Base-by-base conservation (phyloP, 257 asterid genomes). In the Solanum chilense region DNA sequence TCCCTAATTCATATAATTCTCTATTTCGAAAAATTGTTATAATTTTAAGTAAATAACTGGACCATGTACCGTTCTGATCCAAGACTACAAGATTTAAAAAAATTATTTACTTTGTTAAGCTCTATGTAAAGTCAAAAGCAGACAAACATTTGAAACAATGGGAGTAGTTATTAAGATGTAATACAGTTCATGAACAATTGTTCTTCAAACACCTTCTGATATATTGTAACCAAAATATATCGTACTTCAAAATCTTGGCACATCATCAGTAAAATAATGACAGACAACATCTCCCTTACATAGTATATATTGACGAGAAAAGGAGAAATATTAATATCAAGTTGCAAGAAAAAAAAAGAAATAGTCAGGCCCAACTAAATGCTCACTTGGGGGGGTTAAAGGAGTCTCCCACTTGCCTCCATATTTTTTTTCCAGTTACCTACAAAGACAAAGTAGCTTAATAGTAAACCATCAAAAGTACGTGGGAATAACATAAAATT, bases 391-490 rank as follows among this genome's bases (percentile, higher is more conserved):
- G 98, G 89, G 99, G 98, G 86, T 94, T 95, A 82, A 96, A 95
- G 27, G 98, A 96, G 90, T 96, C 99, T 86, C 99, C 99, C 64
- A 96, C 94, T 92, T 94, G 98, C 87, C 98, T 89, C 99, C 99
- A 96, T 92, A 95, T 88, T 93, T 96, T 96, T 86, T 92, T 89
- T 88, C 98, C 98, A 87, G 96, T 94, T 49, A 96, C 99, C 99
- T 96, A 90, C 23, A 35, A 2, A 73, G 18, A 73, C 3, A 35
- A 73, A 73, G 47, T 73, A 73, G 49, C 27, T 73, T 35, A 73
- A 37, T 35, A 73, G 47, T 73, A 18, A 47, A 73, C 29, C 80
- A 73, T 73, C 49, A 73, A 73, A 73, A 35, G 80, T 12, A 73
- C 47, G 42, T 37, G 9, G 1, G 29, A 73, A 73, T 73, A 73